These are phyloP conservation scores for Paramecium primaurelia DNA, from an alignment of 73 alveolate genomes.

Conservation along the genomic window DNA sequence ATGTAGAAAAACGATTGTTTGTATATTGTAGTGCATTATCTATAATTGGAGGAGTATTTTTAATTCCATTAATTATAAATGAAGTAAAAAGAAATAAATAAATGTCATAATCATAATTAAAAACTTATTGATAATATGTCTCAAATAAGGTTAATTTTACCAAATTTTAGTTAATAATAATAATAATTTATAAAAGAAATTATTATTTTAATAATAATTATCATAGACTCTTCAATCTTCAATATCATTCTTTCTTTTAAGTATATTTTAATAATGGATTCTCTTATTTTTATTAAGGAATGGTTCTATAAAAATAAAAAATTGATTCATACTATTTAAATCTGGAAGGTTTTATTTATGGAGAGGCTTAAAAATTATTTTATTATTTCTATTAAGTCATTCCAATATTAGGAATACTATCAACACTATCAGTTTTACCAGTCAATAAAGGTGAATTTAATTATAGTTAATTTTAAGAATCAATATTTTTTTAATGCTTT, in stretches of 20 bases:
- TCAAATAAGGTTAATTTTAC: background rate
- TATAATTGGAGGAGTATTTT: background rate
- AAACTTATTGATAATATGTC: background rate
- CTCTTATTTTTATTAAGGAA: background rate
- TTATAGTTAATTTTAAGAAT: background rate
- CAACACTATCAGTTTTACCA: background rate
- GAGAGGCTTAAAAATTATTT: background rate
- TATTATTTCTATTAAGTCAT: background rate
- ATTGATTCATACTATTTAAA: background rate
- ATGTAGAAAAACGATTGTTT: background rate
- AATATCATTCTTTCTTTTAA: background rate
- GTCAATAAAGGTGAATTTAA: background rate
- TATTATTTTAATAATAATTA: background rate
- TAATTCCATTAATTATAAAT: background rate
- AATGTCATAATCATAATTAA: background rate
- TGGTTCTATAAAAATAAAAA: background rate
- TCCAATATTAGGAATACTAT: constrained; percentile 27
- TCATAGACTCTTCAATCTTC: background rate
- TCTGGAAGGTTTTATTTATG: background rate
- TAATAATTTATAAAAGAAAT: background rate
- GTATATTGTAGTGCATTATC: background rate
- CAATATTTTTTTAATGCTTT: background rate
- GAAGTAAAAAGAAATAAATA: background rate
- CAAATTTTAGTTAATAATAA: background rate
- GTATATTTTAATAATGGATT: constrained; percentile 20